Percentiles rank a stretch among this genome's conserved stretches.
Conservation (phyloP, 306 rosid species). For the Senna tora region DNA sequence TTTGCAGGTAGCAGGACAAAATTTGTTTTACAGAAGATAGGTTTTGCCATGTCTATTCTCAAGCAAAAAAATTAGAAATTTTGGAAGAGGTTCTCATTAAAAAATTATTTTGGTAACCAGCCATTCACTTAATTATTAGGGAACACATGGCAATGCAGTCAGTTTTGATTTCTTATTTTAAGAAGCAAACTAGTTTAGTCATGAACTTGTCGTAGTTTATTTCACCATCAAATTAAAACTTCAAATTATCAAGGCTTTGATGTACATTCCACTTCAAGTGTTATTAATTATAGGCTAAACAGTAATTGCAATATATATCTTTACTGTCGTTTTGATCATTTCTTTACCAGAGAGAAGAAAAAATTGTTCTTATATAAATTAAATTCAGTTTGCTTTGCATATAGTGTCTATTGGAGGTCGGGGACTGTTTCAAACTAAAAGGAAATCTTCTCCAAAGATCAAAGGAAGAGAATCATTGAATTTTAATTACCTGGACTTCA, state of each 20-base stretch:
- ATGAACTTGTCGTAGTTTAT: neutral
- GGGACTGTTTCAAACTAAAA: neutral
- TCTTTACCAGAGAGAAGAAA: neutral
- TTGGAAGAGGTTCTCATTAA: neutral
- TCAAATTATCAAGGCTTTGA: neutral
- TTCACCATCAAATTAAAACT: neutral
- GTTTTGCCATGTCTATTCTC: neutral
- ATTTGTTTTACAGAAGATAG: neutral
- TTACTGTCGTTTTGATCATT: neutral
- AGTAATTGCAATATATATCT: slow-evolving; percentile 1
- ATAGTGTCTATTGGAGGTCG: neutral
- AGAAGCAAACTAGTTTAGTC: slow-evolving; percentile 9
- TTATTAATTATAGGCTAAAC: neutral
- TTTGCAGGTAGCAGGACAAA: slow-evolving; percentile 6
- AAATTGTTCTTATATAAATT: neutral
- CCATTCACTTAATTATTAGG: neutral
- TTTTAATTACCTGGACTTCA: slow-evolving; percentile 10
- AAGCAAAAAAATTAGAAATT: neutral
- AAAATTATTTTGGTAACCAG: slow-evolving; percentile 18
- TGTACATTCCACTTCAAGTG: slow-evolving; percentile 8
- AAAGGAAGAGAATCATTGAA: slow-evolving; percentile 28
- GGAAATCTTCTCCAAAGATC: neutral
- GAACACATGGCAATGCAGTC: slow-evolving; percentile 7
- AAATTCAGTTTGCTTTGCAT: slow-evolving; percentile 17
- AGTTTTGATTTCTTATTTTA: neutral